Base-by-base conservation (phyloP, 345 rosid species). In the Populus ilicifolia region DNA sequence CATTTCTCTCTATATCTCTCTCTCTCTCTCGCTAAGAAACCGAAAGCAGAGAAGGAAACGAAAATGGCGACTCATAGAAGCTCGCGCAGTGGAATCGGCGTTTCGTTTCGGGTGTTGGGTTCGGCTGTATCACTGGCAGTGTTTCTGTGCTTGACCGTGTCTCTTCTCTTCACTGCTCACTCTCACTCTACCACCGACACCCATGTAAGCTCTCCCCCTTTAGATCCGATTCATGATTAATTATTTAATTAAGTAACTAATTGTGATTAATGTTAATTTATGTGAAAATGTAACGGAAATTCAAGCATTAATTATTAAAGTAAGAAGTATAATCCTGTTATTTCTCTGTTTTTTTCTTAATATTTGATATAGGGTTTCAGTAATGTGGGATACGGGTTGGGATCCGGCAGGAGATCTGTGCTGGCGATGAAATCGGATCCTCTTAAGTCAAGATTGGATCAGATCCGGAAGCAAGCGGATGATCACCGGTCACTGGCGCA, bases 401-500 rank as follows among this genome's bases (percentile, higher is more conserved):
- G 91, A 86, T 88, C 88, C 64, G 79, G 80, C 10, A 81, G 98
- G 75, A 90, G 99, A 81, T 90, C 93, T 76, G 87, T 92, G 3
- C 82, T 93, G 80, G 97, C 96, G 63, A 80, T 90, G 70, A 96
- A 96, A 82, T 86, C 92, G 70, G 96, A 92, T 89, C 98, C 99
- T 1, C 82, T 92, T 39, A 93, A 90, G 91, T 96, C 99, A 27
- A 87, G 97, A 43, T 16, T 93, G 76, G 91, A 91, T 65, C 99
- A 91, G 94, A 90, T 96, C 88, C 90, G 90, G 75, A 96, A 96
- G 81, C 99, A 93, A 86, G 99, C 98, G 10, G 97, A 92, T n/a
- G 98, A 96, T 66, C 99, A 96, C 81, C 87, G 97, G 23, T 79
- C 96, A 30, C 78, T 96, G 59, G 93, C 83, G 1, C 80, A 93